These are phyloP conservation scores for Cryptosporidium bovis DNA, from an alignment of 169 alveolate species.

Conservation along the genomic window DNA sequence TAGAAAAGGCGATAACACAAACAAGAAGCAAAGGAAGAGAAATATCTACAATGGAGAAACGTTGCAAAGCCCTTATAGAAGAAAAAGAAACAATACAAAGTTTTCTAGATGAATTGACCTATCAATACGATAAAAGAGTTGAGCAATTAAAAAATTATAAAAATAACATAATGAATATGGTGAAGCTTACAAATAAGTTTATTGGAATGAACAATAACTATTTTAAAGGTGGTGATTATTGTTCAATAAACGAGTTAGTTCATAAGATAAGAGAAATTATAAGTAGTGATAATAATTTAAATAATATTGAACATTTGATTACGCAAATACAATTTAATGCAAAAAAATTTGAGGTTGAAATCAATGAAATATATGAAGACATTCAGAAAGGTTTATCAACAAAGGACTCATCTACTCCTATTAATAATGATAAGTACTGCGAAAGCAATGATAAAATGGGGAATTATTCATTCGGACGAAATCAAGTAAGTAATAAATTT, in stretches of 20 bases:
- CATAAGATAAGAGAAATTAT: slow-evolving; percentile 16
- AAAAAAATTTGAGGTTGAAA: slow-evolving; percentile 26
- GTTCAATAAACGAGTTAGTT: slow-evolving; percentile 28
- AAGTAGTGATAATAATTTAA: slow-evolving; percentile 1
- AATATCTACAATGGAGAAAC: slow-evolving; percentile 44
- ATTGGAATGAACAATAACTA: slow-evolving; percentile 5
- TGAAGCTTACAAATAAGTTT: slow-evolving; percentile 6
- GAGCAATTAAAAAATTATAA: slow-evolving; percentile 24
- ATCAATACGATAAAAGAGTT: slow-evolving; percentile 51
- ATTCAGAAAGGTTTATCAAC: background rate
- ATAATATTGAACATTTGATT: slow-evolving; percentile 31
- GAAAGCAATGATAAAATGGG: background rate
- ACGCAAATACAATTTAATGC: slow-evolving; percentile 10
- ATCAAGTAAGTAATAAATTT: background rate
- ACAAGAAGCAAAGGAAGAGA: slow-evolving; percentile 68
- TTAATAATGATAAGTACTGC: background rate
- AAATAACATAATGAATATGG: slow-evolving; percentile 1
- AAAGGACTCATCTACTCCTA: too few relatives aligned
- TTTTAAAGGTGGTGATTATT: background rate
- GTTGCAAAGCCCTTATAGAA: slow-evolving; percentile 52
- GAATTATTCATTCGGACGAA: background rate
- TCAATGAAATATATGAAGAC: slow-evolving; percentile 13
- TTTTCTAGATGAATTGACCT: slow-evolving; percentile 46
- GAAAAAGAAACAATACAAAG: slow-evolving; percentile 62
- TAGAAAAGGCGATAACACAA: slow-evolving; percentile 59